Evolutionary conservation across 768 basidiomycete species (phyloP), one percentile per base, ranked within the genome.

Genomic region (Hygrocybe punicea): DNA sequence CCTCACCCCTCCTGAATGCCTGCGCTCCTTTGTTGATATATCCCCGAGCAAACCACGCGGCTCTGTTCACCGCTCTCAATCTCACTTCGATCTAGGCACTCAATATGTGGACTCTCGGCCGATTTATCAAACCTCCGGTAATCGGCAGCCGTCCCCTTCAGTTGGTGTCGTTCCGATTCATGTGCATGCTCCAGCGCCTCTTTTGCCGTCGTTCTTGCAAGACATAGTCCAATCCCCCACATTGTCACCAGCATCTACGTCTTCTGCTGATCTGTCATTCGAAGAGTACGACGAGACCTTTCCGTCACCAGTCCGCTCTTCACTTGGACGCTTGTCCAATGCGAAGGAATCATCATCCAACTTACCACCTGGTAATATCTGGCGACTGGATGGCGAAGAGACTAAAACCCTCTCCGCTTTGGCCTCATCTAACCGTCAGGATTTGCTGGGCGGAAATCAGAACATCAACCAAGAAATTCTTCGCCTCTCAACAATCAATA

Each of bases 191-290:
- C 76, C 73, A 4, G 76, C 78, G 2, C 79, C 85, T 6, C 77
- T 90, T 39, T 76, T 91, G n/a, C 89, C 89, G 3, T 83, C 88
- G 7, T 91, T 89, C 73, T 69, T 91, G 60, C 85, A 88, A 64
- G 86, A 89, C 60, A 84, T 88, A 21, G 81, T 89, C 17, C 82
- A 84, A 64, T 82, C 84, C 1, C 85, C 85, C n/a, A 79, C 83
- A 9, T 69, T 81, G 48, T 86, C 87, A 5, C 81, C 86, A 17
- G 78, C 84, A 4, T 84, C 83, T 14, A 78, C 85, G 8, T 85
- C 83, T 6, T 86, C 85, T 2, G 80, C 84, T 4, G 87, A 87
- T 55, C 67, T 87, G 42, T 84, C 84, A 3, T 72, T 83, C 16
- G 86, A 87, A 58, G 86, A 87, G 51, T 76, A 75, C 46, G 76